phyloP scores from a whole-genome alignment of 2,329 filamentous ascomycete species.

The Hymenoscyphus albidus region DNA sequence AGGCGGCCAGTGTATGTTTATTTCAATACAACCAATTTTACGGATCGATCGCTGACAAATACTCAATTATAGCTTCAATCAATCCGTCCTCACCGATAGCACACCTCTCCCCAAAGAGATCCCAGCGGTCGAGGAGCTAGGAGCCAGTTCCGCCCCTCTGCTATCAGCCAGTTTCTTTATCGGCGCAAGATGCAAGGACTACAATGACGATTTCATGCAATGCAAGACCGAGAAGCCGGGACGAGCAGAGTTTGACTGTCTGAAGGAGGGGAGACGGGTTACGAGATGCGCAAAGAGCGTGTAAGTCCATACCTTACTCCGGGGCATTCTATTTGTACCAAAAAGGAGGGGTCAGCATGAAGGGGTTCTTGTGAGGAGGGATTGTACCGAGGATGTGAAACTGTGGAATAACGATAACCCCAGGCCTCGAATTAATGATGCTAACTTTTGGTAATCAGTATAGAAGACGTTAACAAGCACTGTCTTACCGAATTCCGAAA shows the following conservation, averaged over 20 bases:
- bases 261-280: conserved; percentile 94
- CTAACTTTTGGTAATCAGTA: conserved; percentile 45
- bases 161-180: conserved; percentile 95
- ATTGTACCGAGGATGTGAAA: neutral
- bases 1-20: conserved; percentile 29
- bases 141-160: conserved; percentile 86
- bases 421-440: neutral
- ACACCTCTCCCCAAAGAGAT: conserved; percentile 90
- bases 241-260: conserved; percentile 85
- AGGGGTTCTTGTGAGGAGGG: neutral
- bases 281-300: conserved; percentile 95
- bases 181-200: conserved; percentile 86
- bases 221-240: conserved; percentile 96
- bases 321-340: neutral
- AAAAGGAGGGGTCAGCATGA: neutral
- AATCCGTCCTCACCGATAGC: conserved; percentile 89
- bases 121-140: conserved; percentile 90
- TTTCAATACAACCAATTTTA: neutral
- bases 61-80: conserved; percentile 72
- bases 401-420: neutral
- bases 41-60: neutral
- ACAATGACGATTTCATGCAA: conserved; percentile 99
- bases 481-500: conserved; percentile 86
- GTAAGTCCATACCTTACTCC: conserved; percentile 52
- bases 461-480: conserved; percentile 94